phyloP scores from a whole-genome alignment of 169 alveolate genomes.

The Plasmodium malariae region DNA sequence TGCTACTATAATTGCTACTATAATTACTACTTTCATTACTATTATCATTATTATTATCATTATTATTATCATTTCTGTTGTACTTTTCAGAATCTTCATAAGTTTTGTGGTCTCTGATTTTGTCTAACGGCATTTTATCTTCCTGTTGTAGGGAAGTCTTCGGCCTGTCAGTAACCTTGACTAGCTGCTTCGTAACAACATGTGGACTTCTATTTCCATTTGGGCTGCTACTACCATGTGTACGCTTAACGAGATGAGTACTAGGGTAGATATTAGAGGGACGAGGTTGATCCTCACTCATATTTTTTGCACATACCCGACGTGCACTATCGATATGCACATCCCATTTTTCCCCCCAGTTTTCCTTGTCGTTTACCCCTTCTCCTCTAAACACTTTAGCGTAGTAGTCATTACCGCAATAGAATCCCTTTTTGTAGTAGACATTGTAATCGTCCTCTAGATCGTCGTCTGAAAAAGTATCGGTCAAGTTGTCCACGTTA shows the following conservation, averaged over 20 bases:
- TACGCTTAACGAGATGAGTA: neutral
- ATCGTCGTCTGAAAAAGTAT: neutral
- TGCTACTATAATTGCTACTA: too few relatives aligned
- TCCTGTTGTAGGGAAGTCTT: slow-evolving; percentile 1
- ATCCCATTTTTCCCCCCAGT: too few relatives aligned
- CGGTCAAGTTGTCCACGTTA: neutral
- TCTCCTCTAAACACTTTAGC: neutral
- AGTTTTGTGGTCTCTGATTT: slow-evolving; percentile 4
- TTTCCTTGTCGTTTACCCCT: neutral
- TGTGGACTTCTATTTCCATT: neutral
- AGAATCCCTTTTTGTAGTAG: neutral
- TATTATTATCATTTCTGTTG: neutral
- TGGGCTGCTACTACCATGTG: neutral
- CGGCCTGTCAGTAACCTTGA: neutral
- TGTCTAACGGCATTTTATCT: slow-evolving; percentile 40
- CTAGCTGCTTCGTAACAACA: neutral
- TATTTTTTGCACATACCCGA: too few relatives aligned
- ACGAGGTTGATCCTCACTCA: neutral
- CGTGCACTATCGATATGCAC: too few relatives aligned
- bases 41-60: neutral
- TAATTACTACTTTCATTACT: too few relatives aligned
- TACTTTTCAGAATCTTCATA: neutral
- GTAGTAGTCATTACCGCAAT: neutral
- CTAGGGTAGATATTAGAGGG: neutral
- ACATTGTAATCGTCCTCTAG: neutral